Conservation (phyloP, 2,329 filamentous ascomycete species). For the Trichoderma pleuroti region DNA sequence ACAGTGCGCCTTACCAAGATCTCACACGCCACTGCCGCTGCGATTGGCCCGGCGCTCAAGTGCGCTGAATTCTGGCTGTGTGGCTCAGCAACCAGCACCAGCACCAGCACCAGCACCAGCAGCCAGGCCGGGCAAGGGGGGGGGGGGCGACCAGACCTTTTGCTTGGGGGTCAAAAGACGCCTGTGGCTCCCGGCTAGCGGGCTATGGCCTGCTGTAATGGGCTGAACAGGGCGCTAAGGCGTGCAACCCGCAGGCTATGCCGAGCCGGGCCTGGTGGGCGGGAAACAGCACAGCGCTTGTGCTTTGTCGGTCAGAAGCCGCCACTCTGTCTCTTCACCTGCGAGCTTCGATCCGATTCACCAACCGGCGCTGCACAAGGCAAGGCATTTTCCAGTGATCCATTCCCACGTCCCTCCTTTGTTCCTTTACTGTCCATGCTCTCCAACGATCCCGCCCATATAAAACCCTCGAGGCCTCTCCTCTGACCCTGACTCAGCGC, state of each 20-base stretch:
- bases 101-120: not conserved
- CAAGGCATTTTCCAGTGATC: conserved; percentile 10
- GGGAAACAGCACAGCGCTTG: not conserved
- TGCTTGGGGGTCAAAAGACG: not conserved
- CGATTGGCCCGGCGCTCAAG: not conserved
- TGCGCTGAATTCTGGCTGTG: not conserved
- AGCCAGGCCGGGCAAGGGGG: not conserved
- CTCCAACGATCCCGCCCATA: too few species aligned
- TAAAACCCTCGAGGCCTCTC: not conserved
- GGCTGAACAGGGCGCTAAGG: not conserved
- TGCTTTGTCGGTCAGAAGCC: not conserved
- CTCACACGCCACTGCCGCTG: not conserved
- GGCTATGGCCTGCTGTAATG: not conserved
- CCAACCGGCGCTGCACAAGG: not conserved
- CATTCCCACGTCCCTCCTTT: not conserved
- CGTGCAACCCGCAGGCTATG: not conserved
- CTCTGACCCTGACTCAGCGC: not conserved
- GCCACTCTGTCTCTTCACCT: not conserved
- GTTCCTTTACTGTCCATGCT: too few species aligned
- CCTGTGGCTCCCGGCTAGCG: not conserved
- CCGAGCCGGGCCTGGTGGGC: conserved; percentile 6
- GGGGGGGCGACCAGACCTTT: not conserved
- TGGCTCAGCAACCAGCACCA: not conserved
- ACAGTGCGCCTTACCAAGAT: not conserved
- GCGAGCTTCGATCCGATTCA: not conserved